Base-by-base conservation (phyloP, 1,284 basidiomycete genomes). In the Phylloporus gajari region DNA sequence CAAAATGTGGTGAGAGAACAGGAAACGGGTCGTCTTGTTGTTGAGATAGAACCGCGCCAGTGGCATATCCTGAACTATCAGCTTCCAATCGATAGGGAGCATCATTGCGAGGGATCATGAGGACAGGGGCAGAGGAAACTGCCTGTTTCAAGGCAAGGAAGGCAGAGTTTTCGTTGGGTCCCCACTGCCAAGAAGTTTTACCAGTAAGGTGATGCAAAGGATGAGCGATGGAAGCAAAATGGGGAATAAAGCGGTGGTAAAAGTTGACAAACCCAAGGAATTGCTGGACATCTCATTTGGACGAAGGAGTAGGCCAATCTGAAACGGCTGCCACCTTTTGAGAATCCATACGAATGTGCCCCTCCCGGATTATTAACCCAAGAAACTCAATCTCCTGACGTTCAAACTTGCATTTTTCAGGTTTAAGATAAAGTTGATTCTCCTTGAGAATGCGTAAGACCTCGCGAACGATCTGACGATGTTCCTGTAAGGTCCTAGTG, bases 361-460 rank as follows among this genome's bases (percentile, higher is more conserved):
- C 60, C 5, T 61, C 5, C 25, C 56, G 67, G 35, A 86, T 74
- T 44, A 83, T 75, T 32, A 83, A 75, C 7, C 88, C 86, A 0
- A 90, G 80, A 76, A 84, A 90, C 27, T 86, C 82, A 2, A 84
- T 76, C 23, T 77, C 19, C 0, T 61, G 27, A 23, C 73, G n/a
- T 38, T 81, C 75, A 73, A 87, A 87, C 30, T 78, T 68, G 73
- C 85, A 87, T 71, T 87, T 87, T 58, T 81, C 77, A 0, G 78
- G 71, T 68, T 86, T 85, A 13, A 82, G 65, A 56, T 64, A 80
- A 0, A 85, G 78, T 0, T 73, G 56, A 48, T 83, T 69, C 3
- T 81, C 64, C 0, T 73, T 51, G 0, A 88, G 78, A 15, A 77
- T 70, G 23, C 79, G 42, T 1, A 88, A 72, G 21, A 87, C 83